phyloP scores from a whole-genome alignment of 208 protist genomes.

The Porcisia hertigi region DNA sequence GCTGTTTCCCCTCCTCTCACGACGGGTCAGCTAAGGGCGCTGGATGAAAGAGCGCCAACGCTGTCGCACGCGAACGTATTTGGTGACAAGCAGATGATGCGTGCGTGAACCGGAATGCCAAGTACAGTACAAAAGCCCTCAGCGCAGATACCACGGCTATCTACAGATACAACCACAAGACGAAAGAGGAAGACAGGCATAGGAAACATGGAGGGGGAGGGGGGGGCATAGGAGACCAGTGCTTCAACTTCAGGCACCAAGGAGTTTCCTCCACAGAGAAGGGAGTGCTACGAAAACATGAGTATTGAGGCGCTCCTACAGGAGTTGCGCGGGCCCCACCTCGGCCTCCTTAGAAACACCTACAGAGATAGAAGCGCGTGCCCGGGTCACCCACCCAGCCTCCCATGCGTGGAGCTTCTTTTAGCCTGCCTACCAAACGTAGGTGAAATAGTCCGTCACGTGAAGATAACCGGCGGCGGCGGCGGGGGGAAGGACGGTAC shows the following conservation, averaged over 20 bases:
- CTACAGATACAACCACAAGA: conserved; percentile 7
- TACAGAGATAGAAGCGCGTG: too few relatives aligned
- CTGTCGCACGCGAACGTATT: background rate
- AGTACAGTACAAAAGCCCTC: conserved; percentile 1
- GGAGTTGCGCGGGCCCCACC: background rate
- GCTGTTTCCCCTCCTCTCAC: too few relatives aligned
- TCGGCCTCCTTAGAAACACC: background rate
- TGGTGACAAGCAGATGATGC: background rate
- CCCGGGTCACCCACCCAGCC: too few relatives aligned
- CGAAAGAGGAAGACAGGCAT: conserved; percentile 12
- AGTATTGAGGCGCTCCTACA: background rate
- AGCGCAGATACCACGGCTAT: background rate
- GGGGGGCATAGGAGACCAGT: background rate
- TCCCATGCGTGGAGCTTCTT: too few relatives aligned
- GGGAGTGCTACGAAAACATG: background rate
- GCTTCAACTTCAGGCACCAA: background rate
- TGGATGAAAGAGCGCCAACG: background rate
- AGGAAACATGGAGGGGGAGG: conserved; percentile 2
- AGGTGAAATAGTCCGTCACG: too few relatives aligned
- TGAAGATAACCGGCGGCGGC: too few relatives aligned
- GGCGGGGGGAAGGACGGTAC: too few relatives aligned
- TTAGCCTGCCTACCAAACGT: too few relatives aligned
- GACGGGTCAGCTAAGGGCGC: background rate
- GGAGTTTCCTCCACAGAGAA: background rate
- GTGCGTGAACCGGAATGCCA: background rate